Evolutionary conservation across 2,329 filamentous ascomycete genomes (phyloP).

Genomic region (Aspergillus viridinutans): DNA sequence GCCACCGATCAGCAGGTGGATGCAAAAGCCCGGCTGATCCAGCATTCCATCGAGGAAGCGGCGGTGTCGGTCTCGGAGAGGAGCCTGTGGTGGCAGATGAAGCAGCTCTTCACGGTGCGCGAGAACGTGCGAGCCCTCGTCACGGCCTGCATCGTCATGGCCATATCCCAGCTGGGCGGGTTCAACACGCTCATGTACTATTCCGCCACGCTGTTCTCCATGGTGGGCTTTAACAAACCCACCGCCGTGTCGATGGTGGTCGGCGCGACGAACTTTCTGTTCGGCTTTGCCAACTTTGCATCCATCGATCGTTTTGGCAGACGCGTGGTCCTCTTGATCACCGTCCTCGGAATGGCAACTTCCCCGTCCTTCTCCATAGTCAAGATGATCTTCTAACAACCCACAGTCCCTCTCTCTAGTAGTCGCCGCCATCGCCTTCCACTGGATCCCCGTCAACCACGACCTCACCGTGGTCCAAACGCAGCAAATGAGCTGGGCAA

Average conservation of each 20-base stretch:
- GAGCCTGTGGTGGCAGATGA: constrained; percentile 40
- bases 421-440: constrained; percentile 43
- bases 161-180: constrained; percentile 24
- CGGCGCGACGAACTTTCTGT: constrained; percentile 38
- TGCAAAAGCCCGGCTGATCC: constrained; percentile 44
- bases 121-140: constrained; percentile 44
- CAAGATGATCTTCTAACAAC: too few relatives aligned
- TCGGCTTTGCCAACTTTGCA: constrained; percentile 45
- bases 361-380: too few relatives aligned
- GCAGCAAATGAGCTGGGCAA: constrained; percentile 28
- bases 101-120: constrained; percentile 44
- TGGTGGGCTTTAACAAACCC: constrained; percentile 49
- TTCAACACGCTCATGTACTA: constrained; percentile 48
- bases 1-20: constrained; percentile 40
- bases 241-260: constrained; percentile 46
- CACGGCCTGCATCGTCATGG: constrained; percentile 47
- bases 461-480: constrained; percentile 18
- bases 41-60: constrained; percentile 34
- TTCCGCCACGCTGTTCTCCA: constrained; percentile 40
- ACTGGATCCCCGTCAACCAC: constrained; percentile 45
- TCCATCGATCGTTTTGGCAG: constrained; percentile 28
- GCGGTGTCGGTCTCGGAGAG: constrained; percentile 28
- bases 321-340: constrained; percentile 14
- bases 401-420: constrained; percentile 30
- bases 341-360: constrained; percentile 34